Evolutionary conservation across 768 basidiomycete species (phyloP), one percentile per base, ranked within the genome.

Genomic region (Clavaria fumosa): DNA sequence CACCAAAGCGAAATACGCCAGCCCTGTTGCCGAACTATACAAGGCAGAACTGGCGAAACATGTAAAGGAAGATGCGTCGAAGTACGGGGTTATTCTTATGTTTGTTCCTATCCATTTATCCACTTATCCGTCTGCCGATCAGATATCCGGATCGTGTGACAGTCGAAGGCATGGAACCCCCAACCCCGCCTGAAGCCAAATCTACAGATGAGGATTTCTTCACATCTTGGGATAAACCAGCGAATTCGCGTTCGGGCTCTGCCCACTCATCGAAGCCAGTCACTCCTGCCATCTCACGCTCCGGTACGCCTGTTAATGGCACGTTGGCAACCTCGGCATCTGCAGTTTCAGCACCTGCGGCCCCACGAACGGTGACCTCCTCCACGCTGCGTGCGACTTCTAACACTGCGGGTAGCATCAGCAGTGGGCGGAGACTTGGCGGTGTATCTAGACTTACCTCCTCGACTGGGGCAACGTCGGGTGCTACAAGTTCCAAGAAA

Each of bases 141-240:
- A 91, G 88, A 48, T 88, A 70, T 53, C 85, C 89, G 0, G 61
- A 69, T 18, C 74, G 79, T 11, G 76, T 89, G 37, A 59, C 71
- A 35, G 67, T 91, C n/a, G 91, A 95, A 18, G 90, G 89, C n/a
- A 61, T 75, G 38, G 78, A 75, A 17, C 53, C 60, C 3, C 21
- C 38, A 12, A 12, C 33, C 5, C 19, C 33, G 4, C 12, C 4
- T 15, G 3, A 14, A 15, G 12, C 33, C n/a, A 5, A 12, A 3
- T 38, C 58, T 5, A 64, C 67, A 31, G 59, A 61, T 0, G 88
- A 88, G 37, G 91, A 95, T 6, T 99, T 99, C 59, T 99, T 96
- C 61, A 77, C 85, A 33, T 82, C 85, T 19, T 97, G 93, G 91
- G 89, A 91, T 45, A 93, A 93, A 54, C 79, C 85, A 1, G 59